Evolutionary conservation across 768 basidiomycete genomes (phyloP).

Genomic region (Dioszegia crocea): DNA sequence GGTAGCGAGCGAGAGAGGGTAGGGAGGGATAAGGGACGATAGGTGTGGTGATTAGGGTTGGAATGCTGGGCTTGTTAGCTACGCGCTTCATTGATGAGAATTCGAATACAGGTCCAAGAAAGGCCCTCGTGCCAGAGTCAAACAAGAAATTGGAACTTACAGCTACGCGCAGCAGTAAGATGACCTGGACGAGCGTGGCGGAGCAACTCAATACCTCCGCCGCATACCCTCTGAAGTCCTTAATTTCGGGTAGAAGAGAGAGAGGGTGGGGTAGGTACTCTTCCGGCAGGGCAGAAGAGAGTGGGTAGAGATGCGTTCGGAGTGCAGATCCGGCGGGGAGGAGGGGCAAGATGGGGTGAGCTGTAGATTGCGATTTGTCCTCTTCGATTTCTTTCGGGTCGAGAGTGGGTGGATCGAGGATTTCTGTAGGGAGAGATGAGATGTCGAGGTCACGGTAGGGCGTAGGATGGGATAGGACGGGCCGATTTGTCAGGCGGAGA

Average conservation of each 20-base stretch:
- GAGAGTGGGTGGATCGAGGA: slow-evolving; percentile 33
- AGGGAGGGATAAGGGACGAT: slow-evolving; percentile 44
- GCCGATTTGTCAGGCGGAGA: slow-evolving; percentile 69
- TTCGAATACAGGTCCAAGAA: too few species aligned
- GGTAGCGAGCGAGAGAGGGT: slow-evolving; percentile 54
- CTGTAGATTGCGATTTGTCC: background rate
- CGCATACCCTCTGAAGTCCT: slow-evolving; percentile 17
- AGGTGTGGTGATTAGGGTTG: slow-evolving; percentile 41
- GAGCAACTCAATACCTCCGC: slow-evolving; percentile 30
- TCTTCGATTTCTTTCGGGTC: slow-evolving; percentile 54
- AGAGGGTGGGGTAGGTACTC: slow-evolving; percentile 25
- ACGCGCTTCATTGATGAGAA: too few species aligned
- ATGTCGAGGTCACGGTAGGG: slow-evolving; percentile 87
- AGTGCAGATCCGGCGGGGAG: slow-evolving; percentile 72
- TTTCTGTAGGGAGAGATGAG: slow-evolving; percentile 57
- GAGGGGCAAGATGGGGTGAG: slow-evolving; percentile 57
- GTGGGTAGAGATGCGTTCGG: slow-evolving; percentile 55
- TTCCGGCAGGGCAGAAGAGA: slow-evolving; percentile 19
- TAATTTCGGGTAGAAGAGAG: slow-evolving; percentile 28
- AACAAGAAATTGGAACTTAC: too few species aligned
- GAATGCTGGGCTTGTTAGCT: background rate
- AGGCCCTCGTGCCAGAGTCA: too few species aligned
- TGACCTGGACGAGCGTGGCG: slow-evolving; percentile 21
- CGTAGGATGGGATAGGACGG: slow-evolving; percentile 70
- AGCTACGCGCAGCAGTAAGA: slow-evolving; percentile 12